Evolutionary conservation across 1,284 basidiomycete species (phyloP).

Genomic region (Veloboletus limbatus): DNA sequence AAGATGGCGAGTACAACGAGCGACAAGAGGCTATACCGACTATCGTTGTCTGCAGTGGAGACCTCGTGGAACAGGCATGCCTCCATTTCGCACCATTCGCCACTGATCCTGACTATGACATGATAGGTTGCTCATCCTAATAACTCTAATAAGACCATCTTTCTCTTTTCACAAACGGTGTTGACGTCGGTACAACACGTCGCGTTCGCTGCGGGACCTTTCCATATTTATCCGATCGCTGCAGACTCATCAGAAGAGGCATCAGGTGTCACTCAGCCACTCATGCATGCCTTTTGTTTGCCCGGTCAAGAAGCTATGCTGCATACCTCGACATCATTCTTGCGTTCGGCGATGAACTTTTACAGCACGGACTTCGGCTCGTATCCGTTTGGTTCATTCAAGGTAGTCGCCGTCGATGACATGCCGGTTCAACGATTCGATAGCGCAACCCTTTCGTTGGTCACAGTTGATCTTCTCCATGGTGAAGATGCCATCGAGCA

Average conservation of each 20-base stretch:
- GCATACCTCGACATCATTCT: slow-evolving; percentile 66
- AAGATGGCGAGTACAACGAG: slow-evolving; percentile 54
- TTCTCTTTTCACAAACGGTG: slow-evolving; percentile 86
- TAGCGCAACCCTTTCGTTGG: slow-evolving; percentile 80
- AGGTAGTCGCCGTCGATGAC: slow-evolving; percentile 94
- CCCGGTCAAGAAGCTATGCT: slow-evolving; percentile 81
- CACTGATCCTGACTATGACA: slow-evolving; percentile 16
- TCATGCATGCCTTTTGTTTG: slow-evolving; percentile 90
- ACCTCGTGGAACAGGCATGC: slow-evolving; percentile 86
- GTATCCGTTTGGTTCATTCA: slow-evolving; percentile 95
- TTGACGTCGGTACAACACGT: slow-evolving; percentile 95
- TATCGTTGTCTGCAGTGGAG: slow-evolving; percentile 90
- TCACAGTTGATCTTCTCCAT: slow-evolving; percentile 83
- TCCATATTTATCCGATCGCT: slow-evolving; percentile 77
- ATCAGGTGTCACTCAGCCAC: slow-evolving; percentile 73
- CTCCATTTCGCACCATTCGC: slow-evolving; percentile 5
- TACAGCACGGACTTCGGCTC: slow-evolving; percentile 92
- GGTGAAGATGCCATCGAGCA: slow-evolving; percentile 92
- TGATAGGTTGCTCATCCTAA: slow-evolving; percentile 87
- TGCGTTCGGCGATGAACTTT: slow-evolving; percentile 89
- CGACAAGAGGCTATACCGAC: slow-evolving; percentile 66
- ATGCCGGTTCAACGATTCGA: slow-evolving; percentile 78
- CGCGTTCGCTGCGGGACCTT: slow-evolving; percentile 93
- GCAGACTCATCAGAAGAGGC: slow-evolving; percentile 60
- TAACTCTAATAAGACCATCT: slow-evolving; percentile 93